These are phyloP conservation scores for Hymenochaete sp. DNA, from an alignment of 1,284 basidiomycete genomes.

Conservation along the genomic window DNA sequence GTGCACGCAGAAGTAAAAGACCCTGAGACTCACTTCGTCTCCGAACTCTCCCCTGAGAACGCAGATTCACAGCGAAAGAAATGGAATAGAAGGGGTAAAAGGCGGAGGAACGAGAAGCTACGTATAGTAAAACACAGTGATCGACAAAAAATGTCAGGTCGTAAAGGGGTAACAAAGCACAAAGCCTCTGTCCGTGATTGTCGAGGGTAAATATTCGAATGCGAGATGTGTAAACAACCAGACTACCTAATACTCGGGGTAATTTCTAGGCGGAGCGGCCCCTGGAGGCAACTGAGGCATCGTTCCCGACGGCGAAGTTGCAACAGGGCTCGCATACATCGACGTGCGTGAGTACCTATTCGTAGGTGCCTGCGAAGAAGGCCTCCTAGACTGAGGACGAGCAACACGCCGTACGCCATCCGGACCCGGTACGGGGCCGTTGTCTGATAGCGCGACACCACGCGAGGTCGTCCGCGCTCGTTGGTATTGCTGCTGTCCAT, in stretches of 20 bases:
- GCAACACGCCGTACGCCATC: conserved; percentile 69
- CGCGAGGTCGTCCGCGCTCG: conserved; percentile 29
- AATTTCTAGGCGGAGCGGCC: conserved; percentile 48
- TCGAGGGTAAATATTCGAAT: background rate
- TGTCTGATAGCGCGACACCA: conserved; percentile 69
- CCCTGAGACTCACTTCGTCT: too few species aligned
- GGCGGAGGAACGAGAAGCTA: background rate
- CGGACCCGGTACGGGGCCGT: conserved; percentile 69
- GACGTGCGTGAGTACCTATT: conserved; percentile 66
- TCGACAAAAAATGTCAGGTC: conserved; percentile 1
- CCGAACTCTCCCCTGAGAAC: conserved; percentile 8
- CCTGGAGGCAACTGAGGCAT: conserved; percentile 53
- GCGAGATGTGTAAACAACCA: background rate
- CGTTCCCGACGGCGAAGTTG: conserved; percentile 24
- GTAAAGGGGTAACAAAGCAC: conserved; percentile 2
- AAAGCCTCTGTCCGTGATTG: background rate
- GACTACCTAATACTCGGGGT: conserved; percentile 11
- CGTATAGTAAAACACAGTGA: background rate
- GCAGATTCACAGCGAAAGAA: background rate
- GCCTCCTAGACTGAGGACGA: conserved; percentile 40
- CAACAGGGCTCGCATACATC: conserved; percentile 17
- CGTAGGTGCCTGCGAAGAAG: conserved; percentile 49
- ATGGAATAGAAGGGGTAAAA: background rate
- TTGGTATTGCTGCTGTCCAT: conserved; percentile 22
- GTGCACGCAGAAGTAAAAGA: background rate